phyloP scores from a whole-genome alignment of 2,329 filamentous ascomycete genomes.

The Colletotrichum sansevieriae region DNA sequence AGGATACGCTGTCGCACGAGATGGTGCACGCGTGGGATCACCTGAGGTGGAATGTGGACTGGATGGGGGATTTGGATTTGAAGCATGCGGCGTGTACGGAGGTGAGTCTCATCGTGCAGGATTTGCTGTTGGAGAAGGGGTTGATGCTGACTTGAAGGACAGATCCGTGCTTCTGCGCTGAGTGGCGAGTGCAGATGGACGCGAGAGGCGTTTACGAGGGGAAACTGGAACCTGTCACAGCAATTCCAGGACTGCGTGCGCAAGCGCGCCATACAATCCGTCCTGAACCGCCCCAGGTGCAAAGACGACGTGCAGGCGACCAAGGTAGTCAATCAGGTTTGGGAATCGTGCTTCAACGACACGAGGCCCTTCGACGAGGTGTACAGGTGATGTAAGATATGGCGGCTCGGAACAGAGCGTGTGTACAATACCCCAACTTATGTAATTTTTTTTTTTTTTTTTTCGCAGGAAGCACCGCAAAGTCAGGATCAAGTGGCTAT shows the following conservation, averaged over 20 bases:
- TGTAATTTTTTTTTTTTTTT: constrained; percentile 33
- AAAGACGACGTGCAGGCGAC: constrained; percentile 88
- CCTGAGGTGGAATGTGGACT: constrained; percentile 90
- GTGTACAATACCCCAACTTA: constrained; percentile 45
- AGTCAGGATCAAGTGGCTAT: background rate
- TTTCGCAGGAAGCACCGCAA: constrained; percentile 1
- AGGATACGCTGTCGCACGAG: constrained; percentile 96
- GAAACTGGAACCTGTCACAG: constrained; percentile 89
- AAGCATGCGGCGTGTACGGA: constrained; percentile 95
- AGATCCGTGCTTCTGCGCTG: constrained; percentile 93
- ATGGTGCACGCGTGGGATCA: constrained; percentile 99
- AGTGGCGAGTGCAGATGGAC: constrained; percentile 95
- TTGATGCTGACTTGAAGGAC: constrained; percentile 41
- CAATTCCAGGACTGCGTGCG: constrained; percentile 96
- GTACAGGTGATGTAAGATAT: constrained; percentile 73
- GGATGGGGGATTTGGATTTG: constrained; percentile 76
- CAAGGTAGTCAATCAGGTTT: constrained; percentile 95
- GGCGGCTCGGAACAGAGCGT: constrained; percentile 22
- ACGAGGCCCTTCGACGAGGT: constrained; percentile 97
- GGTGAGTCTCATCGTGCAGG: constrained; percentile 60
- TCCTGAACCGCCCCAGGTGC: constrained; percentile 82
- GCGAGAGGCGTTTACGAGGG: constrained; percentile 85
- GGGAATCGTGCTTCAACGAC: constrained; percentile 96
- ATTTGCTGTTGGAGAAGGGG: no score
- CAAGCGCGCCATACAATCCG: constrained; percentile 81